phyloP scores from a whole-genome alignment of 371 early-diverging fungal species.

The Rhizomucor pusillus region DNA sequence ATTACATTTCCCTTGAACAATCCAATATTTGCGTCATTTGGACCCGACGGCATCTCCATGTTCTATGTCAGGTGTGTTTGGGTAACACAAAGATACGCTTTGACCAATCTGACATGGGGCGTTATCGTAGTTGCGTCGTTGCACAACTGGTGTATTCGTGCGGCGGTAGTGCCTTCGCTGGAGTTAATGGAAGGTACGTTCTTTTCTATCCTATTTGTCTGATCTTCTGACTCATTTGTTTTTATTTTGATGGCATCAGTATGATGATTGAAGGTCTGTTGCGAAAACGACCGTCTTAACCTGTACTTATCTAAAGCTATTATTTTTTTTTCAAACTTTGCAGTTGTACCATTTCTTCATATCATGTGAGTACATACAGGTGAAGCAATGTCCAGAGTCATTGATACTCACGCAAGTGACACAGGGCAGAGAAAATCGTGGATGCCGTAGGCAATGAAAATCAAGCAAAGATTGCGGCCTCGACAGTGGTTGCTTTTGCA shows the following conservation, averaged over 20 bases:
- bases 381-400: neutral
- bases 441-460: constrained; percentile 54
- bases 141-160: constrained; percentile 82
- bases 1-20: constrained; percentile 89
- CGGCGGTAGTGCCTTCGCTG: constrained; percentile 86
- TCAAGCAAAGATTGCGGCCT: constrained; percentile 74
- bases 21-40: constrained; percentile 75
- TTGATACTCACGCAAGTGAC: neutral
- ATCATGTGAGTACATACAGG: constrained; percentile 63
- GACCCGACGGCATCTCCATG: constrained; percentile 92
- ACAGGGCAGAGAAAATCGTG: constrained; percentile 68
- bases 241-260: constrained; percentile 21
- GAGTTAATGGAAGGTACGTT: constrained; percentile 79
- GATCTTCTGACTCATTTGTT: neutral
- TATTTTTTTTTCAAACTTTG: constrained; percentile 1
- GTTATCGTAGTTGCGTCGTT: constrained; percentile 65
- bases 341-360: constrained; percentile 87
- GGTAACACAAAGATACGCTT: too few species aligned
- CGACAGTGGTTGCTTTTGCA: constrained; percentile 88
- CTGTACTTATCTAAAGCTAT: too few species aligned
- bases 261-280: constrained; percentile 92
- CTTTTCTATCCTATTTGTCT: too few species aligned
- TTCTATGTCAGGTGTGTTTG: constrained; percentile 75
- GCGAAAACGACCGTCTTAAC: too few species aligned
- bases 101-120: too few species aligned